phyloP scores from a whole-genome alignment of 441 rosid species.

The Populus hybrid region DNA sequence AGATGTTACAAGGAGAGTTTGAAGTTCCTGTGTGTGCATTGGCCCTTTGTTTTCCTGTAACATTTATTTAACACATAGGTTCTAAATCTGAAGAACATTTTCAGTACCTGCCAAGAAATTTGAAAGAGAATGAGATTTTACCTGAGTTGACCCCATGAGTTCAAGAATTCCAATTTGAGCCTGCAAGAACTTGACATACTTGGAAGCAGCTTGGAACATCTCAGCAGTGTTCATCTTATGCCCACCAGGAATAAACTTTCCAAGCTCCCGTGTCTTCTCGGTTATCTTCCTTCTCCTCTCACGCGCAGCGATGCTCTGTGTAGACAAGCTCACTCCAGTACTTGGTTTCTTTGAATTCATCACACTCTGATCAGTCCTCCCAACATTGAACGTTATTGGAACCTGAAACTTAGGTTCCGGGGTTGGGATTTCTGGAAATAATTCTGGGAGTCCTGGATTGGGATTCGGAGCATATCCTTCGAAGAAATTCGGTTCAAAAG shows the following conservation, averaged over 20 bases:
- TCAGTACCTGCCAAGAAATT: neutral
- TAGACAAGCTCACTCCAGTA: conserved; percentile 36
- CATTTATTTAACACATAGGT: conserved; percentile 20
- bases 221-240: conserved; percentile 82
- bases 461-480: conserved; percentile 15
- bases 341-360: conserved; percentile 30
- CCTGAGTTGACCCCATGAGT: conserved; percentile 28
- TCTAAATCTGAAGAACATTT: neutral
- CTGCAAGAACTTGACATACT: conserved; percentile 69
- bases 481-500: conserved; percentile 12
- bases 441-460: conserved; percentile 6
- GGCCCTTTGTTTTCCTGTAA: conserved; percentile 23
- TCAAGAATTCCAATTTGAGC: conserved; percentile 55
- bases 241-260: conserved; percentile 77
- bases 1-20: conserved; percentile 30
- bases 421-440: conserved; percentile 16
- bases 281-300: conserved; percentile 79
- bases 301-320: conserved; percentile 74
- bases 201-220: conserved; percentile 73
- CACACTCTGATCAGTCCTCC: conserved; percentile 12
- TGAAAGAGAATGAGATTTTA: neutral
- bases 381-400: conserved; percentile 10
- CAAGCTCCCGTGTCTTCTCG: conserved; percentile 72
- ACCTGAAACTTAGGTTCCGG: neutral
- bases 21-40: conserved; percentile 23